Evolutionary conservation across 148 eudicot genomes (phyloP), one percentile per base, ranked within the genome.

Genomic region (Heliosperma pusillum): DNA sequence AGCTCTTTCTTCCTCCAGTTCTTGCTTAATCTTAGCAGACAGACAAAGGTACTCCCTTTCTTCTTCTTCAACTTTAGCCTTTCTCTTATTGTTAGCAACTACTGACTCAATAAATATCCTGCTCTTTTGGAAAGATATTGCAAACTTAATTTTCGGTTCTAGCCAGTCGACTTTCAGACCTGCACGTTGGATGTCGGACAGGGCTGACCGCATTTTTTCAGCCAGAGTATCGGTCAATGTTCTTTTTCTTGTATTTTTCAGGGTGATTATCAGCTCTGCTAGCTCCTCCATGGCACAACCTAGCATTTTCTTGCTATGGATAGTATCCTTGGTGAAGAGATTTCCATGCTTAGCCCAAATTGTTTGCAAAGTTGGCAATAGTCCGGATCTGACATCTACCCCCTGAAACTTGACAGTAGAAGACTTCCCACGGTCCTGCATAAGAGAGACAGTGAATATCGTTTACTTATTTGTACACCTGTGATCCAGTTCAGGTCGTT

Each of bases 91-190:
- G 15, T 29, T 4, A 50, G 8, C 50, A 24, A 5, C 58, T 13
- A 47, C 27, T 6, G 80, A 62, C 20, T 77, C 75, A 11, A 77
- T 53, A 3, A 70, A 0, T 13, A 33, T 5, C 42, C 15, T 70
- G 53, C 33, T 70, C 40, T 62, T 50, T 3, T 45, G 80, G 50
- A 77, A 3, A 12, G 57, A 20, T n/a, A 13, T 22, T 8, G 75
- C 74, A 26, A 61, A 45, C 2, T 70, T 64, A 13, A 77, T 67
- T 24, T 0, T 8, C 1, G 75, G 63, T 53, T 53, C 56, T 63
- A 78, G 24, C 71, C 70, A 77, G 53, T 77, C 56, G 13, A 77
- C 71, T 36, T 63, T 77, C 56, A 77, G 29, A 27, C 80, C 80
- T 55, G 59, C 19, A 8, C 71, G 52, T 47, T 36, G 22, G 40